These are phyloP conservation scores for Coleophoma crateriformis DNA, from an alignment of 2,329 filamentous ascomycete species.

Conservation along the genomic window DNA sequence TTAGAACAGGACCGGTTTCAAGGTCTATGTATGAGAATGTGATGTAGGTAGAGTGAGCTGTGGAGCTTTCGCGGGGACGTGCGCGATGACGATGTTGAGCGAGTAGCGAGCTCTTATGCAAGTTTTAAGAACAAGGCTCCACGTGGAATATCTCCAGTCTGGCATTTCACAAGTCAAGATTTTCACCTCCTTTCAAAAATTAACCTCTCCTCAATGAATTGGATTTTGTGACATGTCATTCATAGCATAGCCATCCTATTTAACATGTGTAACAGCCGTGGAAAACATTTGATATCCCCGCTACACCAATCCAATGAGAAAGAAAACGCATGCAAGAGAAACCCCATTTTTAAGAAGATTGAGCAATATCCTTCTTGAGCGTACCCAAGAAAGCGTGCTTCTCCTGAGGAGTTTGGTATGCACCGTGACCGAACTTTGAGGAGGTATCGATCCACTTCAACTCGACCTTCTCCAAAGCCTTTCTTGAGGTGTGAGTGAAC, in stretches of 20 bases:
- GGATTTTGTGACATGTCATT: slow-evolving; percentile 1
- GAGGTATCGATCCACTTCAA: slow-evolving; percentile 99
- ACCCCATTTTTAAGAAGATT: slow-evolving; percentile 41
- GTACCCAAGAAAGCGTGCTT: slow-evolving; percentile 97
- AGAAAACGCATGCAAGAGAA: slow-evolving; percentile 21
- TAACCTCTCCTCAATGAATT: neutral
- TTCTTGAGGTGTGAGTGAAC: slow-evolving; percentile 93
- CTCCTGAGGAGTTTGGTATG: slow-evolving; percentile 97
- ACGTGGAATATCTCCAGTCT: neutral
- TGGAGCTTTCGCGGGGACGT: slow-evolving; percentile 10
- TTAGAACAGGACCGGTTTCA: neutral
- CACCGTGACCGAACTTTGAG: slow-evolving; percentile 99
- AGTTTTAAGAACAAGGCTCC: neutral
- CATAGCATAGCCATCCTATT: neutral
- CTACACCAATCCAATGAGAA: slow-evolving; percentile 22
- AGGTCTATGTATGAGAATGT: too few species aligned
- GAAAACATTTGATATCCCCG: slow-evolving; percentile 19
- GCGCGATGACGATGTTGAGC: slow-evolving; percentile 4
- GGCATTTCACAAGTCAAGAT: neutral
- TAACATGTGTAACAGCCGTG: slow-evolving; percentile 11
- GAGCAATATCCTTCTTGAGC: slow-evolving; percentile 93
- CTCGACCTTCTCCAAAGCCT: slow-evolving; percentile 96
- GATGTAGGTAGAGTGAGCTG: neutral
- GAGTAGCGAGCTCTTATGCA: neutral
- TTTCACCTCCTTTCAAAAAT: neutral